Conservation (phyloP, 1,284 basidiomycete species). For the Trametes sp. region DNA sequence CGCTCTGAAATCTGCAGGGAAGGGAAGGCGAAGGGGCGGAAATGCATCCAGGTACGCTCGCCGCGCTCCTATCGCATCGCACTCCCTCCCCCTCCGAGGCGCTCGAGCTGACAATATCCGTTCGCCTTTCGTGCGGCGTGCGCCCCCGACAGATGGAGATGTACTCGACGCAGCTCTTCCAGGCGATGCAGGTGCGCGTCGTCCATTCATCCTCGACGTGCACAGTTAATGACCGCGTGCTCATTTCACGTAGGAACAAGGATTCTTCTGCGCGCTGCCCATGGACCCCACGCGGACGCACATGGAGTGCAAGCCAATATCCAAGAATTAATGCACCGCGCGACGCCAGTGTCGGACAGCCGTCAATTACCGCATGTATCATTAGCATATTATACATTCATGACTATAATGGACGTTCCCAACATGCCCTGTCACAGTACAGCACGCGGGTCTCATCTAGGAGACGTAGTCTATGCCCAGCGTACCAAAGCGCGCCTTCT, state of each 20-base stretch:
- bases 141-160: conserved; percentile 60
- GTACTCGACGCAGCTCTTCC: conserved; percentile 73
- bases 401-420: neutral
- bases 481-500: conserved; percentile 63
- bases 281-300: conserved; percentile 76
- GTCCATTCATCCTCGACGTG: conserved; percentile 23
- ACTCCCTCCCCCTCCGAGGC: neutral
- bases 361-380: conserved; percentile 9
- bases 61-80: conserved; percentile 1
- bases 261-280: conserved; percentile 80
- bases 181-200: conserved; percentile 76
- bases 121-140: conserved; percentile 12
- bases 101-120: conserved; percentile 1
- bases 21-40: conserved; percentile 50
- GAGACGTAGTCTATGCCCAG: conserved; percentile 59
- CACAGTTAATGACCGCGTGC: neutral
- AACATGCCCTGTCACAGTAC: neutral
- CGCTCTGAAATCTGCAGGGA: conserved; percentile 72
- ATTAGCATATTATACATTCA: conserved; percentile 11
- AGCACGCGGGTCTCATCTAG: neutral
- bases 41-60: conserved; percentile 69
- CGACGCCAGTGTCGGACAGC: neutral
- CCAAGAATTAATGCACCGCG: conserved; percentile 45
- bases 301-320: conserved; percentile 78
- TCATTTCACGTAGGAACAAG: conserved; percentile 52